Percentiles rank a stretch among this genome's conserved stretches.
phyloP scores from a whole-genome alignment of 306 rosid species.

The Luffa acutangula region DNA sequence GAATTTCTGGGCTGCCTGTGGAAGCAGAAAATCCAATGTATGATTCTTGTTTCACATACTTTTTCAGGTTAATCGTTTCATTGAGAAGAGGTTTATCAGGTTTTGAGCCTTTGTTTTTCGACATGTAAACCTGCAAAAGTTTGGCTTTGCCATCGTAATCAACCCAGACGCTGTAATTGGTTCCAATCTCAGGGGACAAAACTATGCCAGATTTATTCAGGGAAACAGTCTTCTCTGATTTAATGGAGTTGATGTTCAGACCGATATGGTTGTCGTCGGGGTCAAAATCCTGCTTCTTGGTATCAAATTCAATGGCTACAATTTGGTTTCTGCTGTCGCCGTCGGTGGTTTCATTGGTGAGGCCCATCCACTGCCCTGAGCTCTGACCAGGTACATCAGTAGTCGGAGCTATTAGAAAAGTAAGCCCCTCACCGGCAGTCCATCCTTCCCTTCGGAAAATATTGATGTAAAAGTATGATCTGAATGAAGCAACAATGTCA shows the following conservation, averaged over 20 bases:
- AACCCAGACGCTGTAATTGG: conserved; percentile 22
- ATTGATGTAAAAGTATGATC: conserved; percentile 28
- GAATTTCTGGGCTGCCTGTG: conserved; percentile 21
- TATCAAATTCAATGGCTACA: conserved; percentile 39
- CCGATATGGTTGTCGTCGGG: conserved; percentile 32
- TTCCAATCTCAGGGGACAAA: conserved; percentile 4
- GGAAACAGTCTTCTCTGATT: conserved; percentile 13
- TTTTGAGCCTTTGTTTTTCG: background rate
- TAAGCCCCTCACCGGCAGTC: conserved; percentile 29
- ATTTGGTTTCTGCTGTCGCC: conserved; percentile 14
- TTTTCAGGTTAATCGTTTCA: conserved; percentile 18
- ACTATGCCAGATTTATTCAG: conserved; percentile 10
- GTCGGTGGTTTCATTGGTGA: conserved; percentile 25
- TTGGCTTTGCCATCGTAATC: conserved; percentile 25
- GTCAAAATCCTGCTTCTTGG: conserved; percentile 27
- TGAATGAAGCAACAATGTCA: conserved; percentile 34
- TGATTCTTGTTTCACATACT: conserved; percentile 15
- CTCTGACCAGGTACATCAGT: conserved; percentile 16
- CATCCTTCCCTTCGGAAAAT: background rate
- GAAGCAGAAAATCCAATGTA: conserved; percentile 39
- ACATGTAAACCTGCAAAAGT: conserved; percentile 33
- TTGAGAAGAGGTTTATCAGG: conserved; percentile 21
- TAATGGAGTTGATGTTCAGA: conserved; percentile 31
- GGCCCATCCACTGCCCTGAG: conserved; percentile 37
- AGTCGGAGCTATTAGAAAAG: conserved; percentile 37